phyloP scores from a whole-genome alignment of 116 monocot species.

The Dioscorea cayenensis region DNA sequence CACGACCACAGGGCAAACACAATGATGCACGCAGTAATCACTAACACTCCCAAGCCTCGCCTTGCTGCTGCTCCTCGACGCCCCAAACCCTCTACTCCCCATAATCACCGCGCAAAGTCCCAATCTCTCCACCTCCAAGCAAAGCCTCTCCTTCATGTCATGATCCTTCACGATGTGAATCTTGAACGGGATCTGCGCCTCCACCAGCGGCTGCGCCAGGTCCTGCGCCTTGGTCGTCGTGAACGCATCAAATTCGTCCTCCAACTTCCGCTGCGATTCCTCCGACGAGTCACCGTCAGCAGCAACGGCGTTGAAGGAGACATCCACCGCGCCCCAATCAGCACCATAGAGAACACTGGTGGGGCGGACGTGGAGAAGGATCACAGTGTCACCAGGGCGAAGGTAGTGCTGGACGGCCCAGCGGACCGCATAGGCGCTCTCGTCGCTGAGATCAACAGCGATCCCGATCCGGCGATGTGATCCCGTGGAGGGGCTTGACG shows the following conservation, averaged over 20 bases:
- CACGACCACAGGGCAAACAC: slow-evolving; percentile 76
- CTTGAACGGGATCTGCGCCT: slow-evolving; percentile 71
- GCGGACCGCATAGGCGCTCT: slow-evolving; percentile 72
- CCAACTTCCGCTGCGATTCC: slow-evolving; percentile 57
- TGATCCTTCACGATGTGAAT: slow-evolving; percentile 86
- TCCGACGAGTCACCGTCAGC: slow-evolving; percentile 3
- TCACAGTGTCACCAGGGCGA: slow-evolving; percentile 80
- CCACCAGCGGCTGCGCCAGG: slow-evolving; percentile 63
- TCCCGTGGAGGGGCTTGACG: slow-evolving; percentile 11
- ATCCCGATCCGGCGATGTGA: slow-evolving; percentile 78
- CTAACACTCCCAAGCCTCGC: slow-evolving; percentile 75
- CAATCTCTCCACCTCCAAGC: slow-evolving; percentile 77
- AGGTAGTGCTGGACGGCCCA: slow-evolving; percentile 92
- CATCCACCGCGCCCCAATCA: slow-evolving; percentile 73
- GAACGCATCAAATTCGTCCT: slow-evolving; percentile 68
- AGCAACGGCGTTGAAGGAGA: slow-evolving; percentile 16
- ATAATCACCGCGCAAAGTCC: slow-evolving; percentile 71
- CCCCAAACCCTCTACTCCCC: slow-evolving; percentile 74
- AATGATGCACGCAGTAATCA: slow-evolving; percentile 82
- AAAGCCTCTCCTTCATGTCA: slow-evolving; percentile 91
- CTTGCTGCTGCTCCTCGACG: slow-evolving; percentile 38
- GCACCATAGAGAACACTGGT: slow-evolving; percentile 86
- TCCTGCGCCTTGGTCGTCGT: slow-evolving; percentile 62
- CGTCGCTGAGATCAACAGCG: slow-evolving; percentile 84
- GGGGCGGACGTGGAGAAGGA: slow-evolving; percentile 74